Conservation (phyloP, 306 rosid species). For the Oemleria cerasiformis region DNA sequence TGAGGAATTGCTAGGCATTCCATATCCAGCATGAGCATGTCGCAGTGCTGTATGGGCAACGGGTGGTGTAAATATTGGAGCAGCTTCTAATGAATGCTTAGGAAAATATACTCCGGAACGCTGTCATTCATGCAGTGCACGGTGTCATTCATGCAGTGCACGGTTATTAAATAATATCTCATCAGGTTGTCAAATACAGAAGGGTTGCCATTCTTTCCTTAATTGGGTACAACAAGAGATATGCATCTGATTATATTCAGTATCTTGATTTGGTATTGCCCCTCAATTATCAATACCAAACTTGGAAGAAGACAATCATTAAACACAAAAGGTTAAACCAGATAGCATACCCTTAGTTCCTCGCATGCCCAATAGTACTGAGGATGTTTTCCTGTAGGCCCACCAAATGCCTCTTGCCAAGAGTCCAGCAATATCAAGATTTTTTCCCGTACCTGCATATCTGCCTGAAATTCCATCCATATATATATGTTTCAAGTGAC, state of each 20-base stretch:
- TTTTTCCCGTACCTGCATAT: constrained; percentile 94
- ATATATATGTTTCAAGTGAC: constrained; percentile 7
- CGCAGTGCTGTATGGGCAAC: constrained; percentile 42
- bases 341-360: constrained; percentile 59
- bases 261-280: neutral
- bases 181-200: constrained; percentile 15
- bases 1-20: constrained; percentile 81
- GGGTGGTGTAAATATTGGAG: constrained; percentile 86
- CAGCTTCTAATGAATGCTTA: constrained; percentile 68
- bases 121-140: constrained; percentile 52
- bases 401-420: constrained; percentile 98
- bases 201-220: neutral
- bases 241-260: neutral
- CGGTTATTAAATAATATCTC: constrained; percentile 10
- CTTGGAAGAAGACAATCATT: constrained; percentile 9
- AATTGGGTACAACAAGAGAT: neutral
- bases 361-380: constrained; percentile 90
- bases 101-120: constrained; percentile 84
- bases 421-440: constrained; percentile 73
- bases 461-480: constrained; percentile 56
- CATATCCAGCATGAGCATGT: constrained; percentile 68
- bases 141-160: constrained; percentile 40
- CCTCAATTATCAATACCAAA: constrained; percentile 5
- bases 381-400: constrained; percentile 82
- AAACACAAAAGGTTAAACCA: constrained; percentile 15